phyloP scores from a whole-genome alignment of 257 asterid species.

The Buddleja alternifolia region DNA sequence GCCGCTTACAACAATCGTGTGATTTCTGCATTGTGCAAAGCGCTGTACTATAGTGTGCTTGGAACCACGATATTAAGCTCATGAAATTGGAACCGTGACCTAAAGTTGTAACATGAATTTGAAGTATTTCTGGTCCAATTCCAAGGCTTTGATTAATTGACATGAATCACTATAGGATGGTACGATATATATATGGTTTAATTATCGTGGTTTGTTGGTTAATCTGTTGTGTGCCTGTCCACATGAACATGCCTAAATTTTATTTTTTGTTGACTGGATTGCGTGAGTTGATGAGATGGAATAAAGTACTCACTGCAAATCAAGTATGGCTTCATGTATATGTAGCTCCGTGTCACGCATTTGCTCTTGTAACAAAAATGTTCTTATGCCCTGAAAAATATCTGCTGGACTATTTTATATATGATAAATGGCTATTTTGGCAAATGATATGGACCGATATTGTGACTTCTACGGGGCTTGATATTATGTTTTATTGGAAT shows the following conservation, averaged over 20 bases:
- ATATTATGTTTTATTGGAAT: slow-evolving; percentile 10
- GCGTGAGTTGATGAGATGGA: neutral
- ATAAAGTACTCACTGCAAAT: neutral
- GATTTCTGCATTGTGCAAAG: neutral
- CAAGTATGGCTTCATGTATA: neutral
- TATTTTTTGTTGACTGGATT: neutral
- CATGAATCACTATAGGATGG: neutral
- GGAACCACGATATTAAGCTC: neutral
- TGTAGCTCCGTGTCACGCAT: slow-evolving; percentile 2
- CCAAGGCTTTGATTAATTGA: neutral
- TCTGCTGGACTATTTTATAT: neutral
- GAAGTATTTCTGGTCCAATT: neutral
- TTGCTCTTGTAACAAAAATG: neutral
- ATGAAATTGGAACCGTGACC: neutral
- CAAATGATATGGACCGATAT: neutral
- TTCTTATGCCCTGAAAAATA: neutral
- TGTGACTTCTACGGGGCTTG: neutral
- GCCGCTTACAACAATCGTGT: neutral
- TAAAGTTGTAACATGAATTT: neutral
- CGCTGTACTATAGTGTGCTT: neutral
- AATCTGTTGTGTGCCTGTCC: too few relatives aligned
- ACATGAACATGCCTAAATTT: neutral
- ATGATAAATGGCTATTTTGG: neutral
- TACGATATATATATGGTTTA: neutral
- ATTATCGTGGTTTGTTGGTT: neutral